phyloP scores from a whole-genome alignment of 192 early-diverging fungal species.

The Pecoramyces ruminantium region DNA sequence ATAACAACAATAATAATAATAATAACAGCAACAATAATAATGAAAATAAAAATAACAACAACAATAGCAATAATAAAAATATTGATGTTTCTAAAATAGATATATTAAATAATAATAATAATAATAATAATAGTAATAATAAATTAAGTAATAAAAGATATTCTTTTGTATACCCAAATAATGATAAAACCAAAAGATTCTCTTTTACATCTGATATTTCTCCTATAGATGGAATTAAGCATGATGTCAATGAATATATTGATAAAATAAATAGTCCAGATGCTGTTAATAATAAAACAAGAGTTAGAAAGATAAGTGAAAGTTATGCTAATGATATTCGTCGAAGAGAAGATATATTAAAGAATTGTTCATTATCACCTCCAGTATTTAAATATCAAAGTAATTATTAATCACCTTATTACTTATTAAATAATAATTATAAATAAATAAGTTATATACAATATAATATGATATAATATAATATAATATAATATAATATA shows the following conservation, averaged over 20 bases:
- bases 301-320: not conserved
- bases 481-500: too few relatives aligned
- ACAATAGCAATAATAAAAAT: too few relatives aligned
- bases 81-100: too few relatives aligned
- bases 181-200: not conserved
- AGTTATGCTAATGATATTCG: not conserved
- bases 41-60: too few relatives aligned
- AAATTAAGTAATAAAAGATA: not conserved
- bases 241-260: not conserved
- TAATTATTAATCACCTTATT: not conserved
- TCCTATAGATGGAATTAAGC: not conserved
- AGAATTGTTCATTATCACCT: not conserved
- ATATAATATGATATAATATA: too few relatives aligned
- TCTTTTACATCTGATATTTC: not conserved
- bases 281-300: not conserved
- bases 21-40: not conserved
- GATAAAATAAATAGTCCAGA: not conserved
- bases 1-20: not conserved
- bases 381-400: not conserved
- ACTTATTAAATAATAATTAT: too few relatives aligned
- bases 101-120: not conserved
- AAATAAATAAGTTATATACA: too few relatives aligned
- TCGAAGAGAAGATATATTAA: not conserved
- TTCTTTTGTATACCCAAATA: not conserved
- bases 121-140: not conserved